Base-by-base conservation (phyloP, 495 filamentous ascomycete genomes). In the Lasiosphaeris hirsuta region DNA sequence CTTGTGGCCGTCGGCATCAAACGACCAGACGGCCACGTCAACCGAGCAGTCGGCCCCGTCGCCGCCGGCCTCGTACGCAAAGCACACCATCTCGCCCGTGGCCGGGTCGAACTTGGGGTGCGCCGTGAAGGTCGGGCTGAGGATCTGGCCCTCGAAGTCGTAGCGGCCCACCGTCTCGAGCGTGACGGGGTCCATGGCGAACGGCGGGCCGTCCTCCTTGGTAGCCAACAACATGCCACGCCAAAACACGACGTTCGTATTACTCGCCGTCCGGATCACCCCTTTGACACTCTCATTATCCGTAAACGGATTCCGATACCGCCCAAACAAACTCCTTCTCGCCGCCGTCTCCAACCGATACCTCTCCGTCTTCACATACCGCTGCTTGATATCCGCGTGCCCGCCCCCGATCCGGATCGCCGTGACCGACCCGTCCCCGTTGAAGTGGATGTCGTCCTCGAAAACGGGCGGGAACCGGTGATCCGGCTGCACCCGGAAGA, bases 61-160 rank as follows among this genome's bases (percentile, higher is more conserved):
- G 1, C 74, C 72, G 7, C 76, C 76, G 0, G 75, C 75, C 60
- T 81, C 80, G 56, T 84, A 84, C 3, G 78, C 80, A 56, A 81
- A 83, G 41, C 75, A 78, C 5, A 84, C 56, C 72, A 85, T 74
- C 63, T 86, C 83, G 10, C 78, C 76, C 1, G 77, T 84, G 11
- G 68, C 69, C 0, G 82, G 83, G 56, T 84, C 82, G 47, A 83
- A 70, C 62, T 86, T 86, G 0, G 83, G 83, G 58, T 86, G 83
- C 1, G 83, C 83, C 0, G 82, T 83, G 56, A 86, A 84, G 0
- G 80, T 84, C 7, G 77, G 70, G 10, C 68, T 70, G 0, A 63
- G 59, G 10, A 84, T 67, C 66, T 85, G 82, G 2, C 82, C 82
- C 48, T 82, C 81, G 44, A 84, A 86, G 51, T 80, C 74, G 59